phyloP scores from a whole-genome alignment of 2,329 filamentous ascomycete species.

The Graphilbum sp. region DNA sequence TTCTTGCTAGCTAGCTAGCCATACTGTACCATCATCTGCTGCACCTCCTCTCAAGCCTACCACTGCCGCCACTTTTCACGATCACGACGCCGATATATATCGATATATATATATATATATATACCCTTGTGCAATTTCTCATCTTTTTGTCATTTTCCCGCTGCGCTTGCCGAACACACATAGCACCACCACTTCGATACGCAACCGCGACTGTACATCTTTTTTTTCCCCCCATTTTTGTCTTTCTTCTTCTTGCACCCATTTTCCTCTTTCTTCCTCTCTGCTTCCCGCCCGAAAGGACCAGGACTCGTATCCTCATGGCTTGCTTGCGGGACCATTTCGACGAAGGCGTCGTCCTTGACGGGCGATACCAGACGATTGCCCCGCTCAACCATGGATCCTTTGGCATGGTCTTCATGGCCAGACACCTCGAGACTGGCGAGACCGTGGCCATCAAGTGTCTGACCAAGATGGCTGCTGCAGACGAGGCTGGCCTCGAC shows the following conservation, averaged over 20 bases:
- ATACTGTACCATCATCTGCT: constrained; percentile 5
- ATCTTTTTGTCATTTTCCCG: no score
- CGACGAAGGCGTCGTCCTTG: constrained; percentile 60
- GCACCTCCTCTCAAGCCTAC: constrained; percentile 4
- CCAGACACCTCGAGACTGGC: constrained; percentile 60
- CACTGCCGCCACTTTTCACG: constrained; percentile 8
- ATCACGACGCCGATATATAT: constrained; percentile 10
- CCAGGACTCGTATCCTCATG: no score
- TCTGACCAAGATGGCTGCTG: constrained; percentile 63
- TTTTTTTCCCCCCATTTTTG: constrained; percentile 13
- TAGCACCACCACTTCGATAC: no score
- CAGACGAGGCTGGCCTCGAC: constrained; percentile 40
- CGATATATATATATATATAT: no score
- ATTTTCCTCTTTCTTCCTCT: constrained; percentile 10
- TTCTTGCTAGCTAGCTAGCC: no score
- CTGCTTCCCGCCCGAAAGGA: neutral
- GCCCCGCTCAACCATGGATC: constrained; percentile 96
- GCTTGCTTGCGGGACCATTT: constrained; percentile 80
- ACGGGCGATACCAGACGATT: constrained; percentile 79
- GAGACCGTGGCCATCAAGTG: constrained; percentile 91
- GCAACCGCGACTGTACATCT: no score
- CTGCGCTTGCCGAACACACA: no score
- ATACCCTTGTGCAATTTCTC: constrained; percentile 11
- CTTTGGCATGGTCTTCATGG: constrained; percentile 96
- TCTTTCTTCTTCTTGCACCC: constrained; percentile 3